These are phyloP conservation scores for Wilcoxina mikolae DNA, from an alignment of 495 filamentous ascomycete genomes.

Conservation along the genomic window DNA sequence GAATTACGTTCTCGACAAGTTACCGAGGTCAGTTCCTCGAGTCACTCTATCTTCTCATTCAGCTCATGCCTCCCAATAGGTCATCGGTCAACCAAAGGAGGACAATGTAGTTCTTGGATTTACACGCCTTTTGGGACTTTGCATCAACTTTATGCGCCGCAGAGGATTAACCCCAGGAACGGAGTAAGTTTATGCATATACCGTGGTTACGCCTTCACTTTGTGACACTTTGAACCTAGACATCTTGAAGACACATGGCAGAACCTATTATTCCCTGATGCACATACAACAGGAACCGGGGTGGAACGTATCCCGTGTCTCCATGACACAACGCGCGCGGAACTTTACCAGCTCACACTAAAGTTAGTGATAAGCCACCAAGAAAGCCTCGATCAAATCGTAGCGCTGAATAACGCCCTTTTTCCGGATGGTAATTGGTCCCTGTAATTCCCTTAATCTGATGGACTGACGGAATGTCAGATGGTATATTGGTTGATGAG, in stretches of 20 bases:
- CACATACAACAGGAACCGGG: constrained; percentile 8
- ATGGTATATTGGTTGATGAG: constrained; percentile 5
- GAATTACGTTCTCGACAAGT: constrained; percentile 17
- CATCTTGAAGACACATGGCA: constrained; percentile 11
- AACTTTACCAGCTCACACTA: constrained; percentile 22
- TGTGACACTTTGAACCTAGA: neutral
- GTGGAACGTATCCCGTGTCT: constrained; percentile 23
- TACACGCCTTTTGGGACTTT: constrained; percentile 16
- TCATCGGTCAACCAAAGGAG: constrained; percentile 26
- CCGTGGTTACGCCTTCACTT: neutral
- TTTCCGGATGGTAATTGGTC: constrained; percentile 20
- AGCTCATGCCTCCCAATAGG: constrained; percentile 8
- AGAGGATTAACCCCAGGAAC: constrained; percentile 12
- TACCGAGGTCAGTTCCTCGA: constrained; percentile 14
- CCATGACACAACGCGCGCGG: constrained; percentile 21
- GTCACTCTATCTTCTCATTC: neutral
- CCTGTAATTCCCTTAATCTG: neutral
- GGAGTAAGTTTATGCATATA: constrained; percentile 10
- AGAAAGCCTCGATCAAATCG: constrained; percentile 19
- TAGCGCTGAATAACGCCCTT: constrained; percentile 17
- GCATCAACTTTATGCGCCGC: constrained; percentile 16
- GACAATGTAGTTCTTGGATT: constrained; percentile 26
- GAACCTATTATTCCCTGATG: constrained; percentile 20
- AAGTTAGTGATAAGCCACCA: constrained; percentile 14
- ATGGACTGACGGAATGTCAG: neutral